A percentile compares a stretch with the other conserved stretches of the same genome.
Conservation (phyloP, 768 basidiomycete genomes). For the Termitomyces sp. region DNA sequence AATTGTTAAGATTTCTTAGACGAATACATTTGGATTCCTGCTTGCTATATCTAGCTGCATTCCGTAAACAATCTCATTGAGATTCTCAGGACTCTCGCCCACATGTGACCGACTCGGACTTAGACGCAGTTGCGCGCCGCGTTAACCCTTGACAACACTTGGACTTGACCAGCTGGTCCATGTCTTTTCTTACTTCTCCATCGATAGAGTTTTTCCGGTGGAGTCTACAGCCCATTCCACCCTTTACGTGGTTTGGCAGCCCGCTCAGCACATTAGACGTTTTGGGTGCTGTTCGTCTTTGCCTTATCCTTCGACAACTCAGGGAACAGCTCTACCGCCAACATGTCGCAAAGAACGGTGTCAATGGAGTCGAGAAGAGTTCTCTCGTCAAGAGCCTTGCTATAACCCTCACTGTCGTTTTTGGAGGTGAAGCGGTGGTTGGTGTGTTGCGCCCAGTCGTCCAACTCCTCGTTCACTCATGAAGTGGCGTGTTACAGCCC, state of each 20-base stretch:
- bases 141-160: no score
- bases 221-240: slow-evolving; percentile 52
- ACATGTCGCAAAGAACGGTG: slow-evolving; percentile 37
- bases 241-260: slow-evolving; percentile 64
- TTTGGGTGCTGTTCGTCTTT: slow-evolving; percentile 62
- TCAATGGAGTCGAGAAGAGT: slow-evolving; percentile 33
- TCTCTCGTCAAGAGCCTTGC: slow-evolving; percentile 55
- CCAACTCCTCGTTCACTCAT: background rate
- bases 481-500: slow-evolving; percentile 32
- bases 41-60: no score
- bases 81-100: background rate
- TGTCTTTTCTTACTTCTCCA: slow-evolving; percentile 30
- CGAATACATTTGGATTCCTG: no score
- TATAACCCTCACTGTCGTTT: slow-evolving; percentile 63
- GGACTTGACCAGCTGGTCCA: no score
- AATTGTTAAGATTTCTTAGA: no score
- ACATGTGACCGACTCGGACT: no score
- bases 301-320: slow-evolving; percentile 63
- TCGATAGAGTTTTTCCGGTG: slow-evolving; percentile 49
- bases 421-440: slow-evolving; percentile 70
- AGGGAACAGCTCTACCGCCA: slow-evolving; percentile 42
- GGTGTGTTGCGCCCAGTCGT: slow-evolving; percentile 34
- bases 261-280: slow-evolving; percentile 60
- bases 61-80: no score
- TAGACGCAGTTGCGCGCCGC: no score